These are phyloP conservation scores for Stachybotrys echinatus DNA, from an alignment of 2,329 filamentous ascomycete genomes.

Conservation along the genomic window DNA sequence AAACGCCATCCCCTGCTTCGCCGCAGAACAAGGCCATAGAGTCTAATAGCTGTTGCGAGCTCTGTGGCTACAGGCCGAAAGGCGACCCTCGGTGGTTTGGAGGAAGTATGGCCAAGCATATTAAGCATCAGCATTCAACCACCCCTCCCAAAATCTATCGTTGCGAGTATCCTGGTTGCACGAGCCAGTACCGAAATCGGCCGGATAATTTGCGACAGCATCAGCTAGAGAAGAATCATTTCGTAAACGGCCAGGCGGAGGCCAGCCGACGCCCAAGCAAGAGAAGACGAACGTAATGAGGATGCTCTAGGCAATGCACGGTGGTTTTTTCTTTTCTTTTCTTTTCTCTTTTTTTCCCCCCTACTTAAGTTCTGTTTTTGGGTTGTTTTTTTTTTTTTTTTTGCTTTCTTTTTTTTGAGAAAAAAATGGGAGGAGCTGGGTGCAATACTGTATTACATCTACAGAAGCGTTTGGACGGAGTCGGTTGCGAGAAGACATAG, in stretches of 20 bases:
- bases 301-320: slow-evolving; percentile 1
- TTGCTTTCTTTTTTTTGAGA: too few species aligned
- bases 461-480: too few species aligned
- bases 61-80: slow-evolving; percentile 51
- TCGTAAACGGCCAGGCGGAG: slow-evolving; percentile 37
- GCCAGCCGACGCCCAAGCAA: slow-evolving; percentile 34
- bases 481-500: too few species aligned
- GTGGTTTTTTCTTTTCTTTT: slow-evolving; percentile 6
- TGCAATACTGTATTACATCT: too few species aligned
- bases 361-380: not conserved
- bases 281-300: slow-evolving; percentile 35
- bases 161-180: slow-evolving; percentile 48
- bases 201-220: slow-evolving; percentile 52
- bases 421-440: too few species aligned
- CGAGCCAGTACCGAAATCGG: slow-evolving; percentile 50
- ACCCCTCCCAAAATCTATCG: slow-evolving; percentile 45
- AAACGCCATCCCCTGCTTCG: slow-evolving; percentile 10
- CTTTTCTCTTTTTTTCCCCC: not conserved
- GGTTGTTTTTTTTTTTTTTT: not conserved
- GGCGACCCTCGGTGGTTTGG: slow-evolving; percentile 54
- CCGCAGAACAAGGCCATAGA: slow-evolving; percentile 28
- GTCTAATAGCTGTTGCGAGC: slow-evolving; percentile 40
- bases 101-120: slow-evolving; percentile 55
- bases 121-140: slow-evolving; percentile 46
- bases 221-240: slow-evolving; percentile 51